Evolutionary conservation across 768 basidiomycete genomes (phyloP), one percentile per base, ranked within the genome.

Genomic region (Chalciporus pseudorubinellus): DNA sequence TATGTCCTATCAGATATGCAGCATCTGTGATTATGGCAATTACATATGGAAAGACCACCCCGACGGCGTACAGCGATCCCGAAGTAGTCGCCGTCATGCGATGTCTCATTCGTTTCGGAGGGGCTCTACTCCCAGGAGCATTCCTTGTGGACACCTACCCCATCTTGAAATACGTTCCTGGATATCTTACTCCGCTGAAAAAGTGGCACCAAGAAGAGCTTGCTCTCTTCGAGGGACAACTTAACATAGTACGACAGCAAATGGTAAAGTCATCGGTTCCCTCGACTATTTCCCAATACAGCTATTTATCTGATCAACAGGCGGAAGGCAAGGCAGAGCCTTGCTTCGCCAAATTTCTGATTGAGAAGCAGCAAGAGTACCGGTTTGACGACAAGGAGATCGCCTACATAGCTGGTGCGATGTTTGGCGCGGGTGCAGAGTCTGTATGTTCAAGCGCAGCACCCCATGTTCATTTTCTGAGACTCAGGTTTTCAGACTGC

Each of bases 171-270:
- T 62, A 62, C 11, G 29, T 68, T 12, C 66, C 66, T 1, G 58
- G 59, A 6, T 64, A 84, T 55, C 70, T 83, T 12, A n/a, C n/a
- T n/a, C n/a, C n/a, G n/a, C 66, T 87, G 6, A 74, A 72, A 51
- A 68, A 72, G 4, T 81, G 80, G 34, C 84, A 86, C 55, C 16
- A 55, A 21, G 70, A 74, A 42, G 75, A 76, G 54, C 59, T 72
- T 12, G 56, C 40, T 1, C 54, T 75, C 31, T 76, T 68, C 48
- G 36, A 55, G 11, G 53, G 64, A 0, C 71, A 70, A 51, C 24
- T 74, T 14, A 59, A 67, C 12, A 44, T 43, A 6, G 69, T 69
- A 14, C 53, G 60, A 18, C 51, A 59, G 31, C 56, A 61, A 18
- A 59, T 74, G 59, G 72, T 70, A 29, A 39, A 52, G 55, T 31